phyloP scores from a whole-genome alignment of 2,329 filamentous ascomycete species.

The Ophiognomonia clavigignenti-juglandacearum region DNA sequence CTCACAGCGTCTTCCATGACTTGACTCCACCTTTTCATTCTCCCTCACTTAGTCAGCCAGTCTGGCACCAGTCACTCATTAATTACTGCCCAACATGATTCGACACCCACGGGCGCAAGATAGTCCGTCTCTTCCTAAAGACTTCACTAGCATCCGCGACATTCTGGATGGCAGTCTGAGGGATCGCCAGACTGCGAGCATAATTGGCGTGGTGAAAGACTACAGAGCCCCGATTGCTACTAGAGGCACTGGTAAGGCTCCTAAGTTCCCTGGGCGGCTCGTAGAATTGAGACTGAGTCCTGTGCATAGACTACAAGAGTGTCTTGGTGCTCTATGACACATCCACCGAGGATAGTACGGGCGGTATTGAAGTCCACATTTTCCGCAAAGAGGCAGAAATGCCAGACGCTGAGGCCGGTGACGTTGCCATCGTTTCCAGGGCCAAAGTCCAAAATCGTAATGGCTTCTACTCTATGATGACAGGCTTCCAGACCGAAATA shows the following conservation, averaged over 20 bases:
- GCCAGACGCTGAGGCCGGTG: slow-evolving; percentile 45
- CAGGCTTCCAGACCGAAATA: slow-evolving; percentile 37
- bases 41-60: background rate
- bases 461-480: slow-evolving; percentile 36
- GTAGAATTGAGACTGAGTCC: background rate
- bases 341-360: slow-evolving; percentile 40
- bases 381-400: slow-evolving; percentile 51
- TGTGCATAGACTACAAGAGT: slow-evolving; percentile 51
- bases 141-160: slow-evolving; percentile 36
- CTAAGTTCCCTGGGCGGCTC: too few species aligned
- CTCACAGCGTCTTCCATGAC: background rate
- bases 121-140: slow-evolving; percentile 26
- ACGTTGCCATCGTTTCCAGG: slow-evolving; percentile 60
- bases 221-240: slow-evolving; percentile 48
- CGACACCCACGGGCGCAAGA: slow-evolving; percentile 1
- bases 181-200: slow-evolving; percentile 37
- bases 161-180: slow-evolving; percentile 36
- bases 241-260: slow-evolving; percentile 41
- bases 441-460: slow-evolving; percentile 44
- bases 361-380: slow-evolving; percentile 47
- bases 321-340: slow-evolving; percentile 57
- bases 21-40: slow-evolving; percentile 1
- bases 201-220: slow-evolving; percentile 70
- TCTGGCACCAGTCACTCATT: too few species aligned
- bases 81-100: slow-evolving; percentile 1